phyloP scores from a whole-genome alignment of 441 rosid species.

The Pelargonium fulgidum region DNA sequence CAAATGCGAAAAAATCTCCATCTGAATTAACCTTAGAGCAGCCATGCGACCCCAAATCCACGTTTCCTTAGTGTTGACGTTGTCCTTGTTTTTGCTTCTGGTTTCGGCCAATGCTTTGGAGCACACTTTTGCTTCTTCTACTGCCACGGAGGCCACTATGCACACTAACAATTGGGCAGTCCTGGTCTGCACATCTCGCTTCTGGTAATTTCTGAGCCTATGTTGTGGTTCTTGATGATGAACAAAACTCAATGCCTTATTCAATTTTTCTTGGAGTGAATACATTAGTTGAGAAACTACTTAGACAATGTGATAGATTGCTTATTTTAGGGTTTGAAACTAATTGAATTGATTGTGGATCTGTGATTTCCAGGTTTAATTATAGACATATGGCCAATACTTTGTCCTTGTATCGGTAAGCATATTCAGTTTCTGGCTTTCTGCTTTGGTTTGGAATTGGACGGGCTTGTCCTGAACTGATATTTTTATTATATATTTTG shows the following conservation, averaged over 20 bases:
- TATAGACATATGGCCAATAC: constrained; percentile 98
- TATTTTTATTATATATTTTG: not conserved
- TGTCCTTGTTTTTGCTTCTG: constrained; percentile 26
- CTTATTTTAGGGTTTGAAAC: not conserved
- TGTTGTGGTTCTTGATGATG: not conserved
- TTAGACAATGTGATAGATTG: not conserved
- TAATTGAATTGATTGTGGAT: not conserved
- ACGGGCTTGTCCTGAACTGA: not conserved
- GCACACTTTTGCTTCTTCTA: constrained; percentile 16
- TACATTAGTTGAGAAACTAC: not conserved
- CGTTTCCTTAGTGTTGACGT: constrained; percentile 19
- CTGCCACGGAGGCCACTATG: constrained; percentile 44
- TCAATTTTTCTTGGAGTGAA: not conserved
- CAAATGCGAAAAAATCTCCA: not conserved
- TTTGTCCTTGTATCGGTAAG: constrained; percentile 79
- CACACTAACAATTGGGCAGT: constrained; percentile 99
- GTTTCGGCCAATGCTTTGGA: constrained; percentile 4
- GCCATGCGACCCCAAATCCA: constrained; percentile 19
- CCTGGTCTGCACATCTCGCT: constrained; percentile 94
- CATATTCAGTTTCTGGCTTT: not conserved
- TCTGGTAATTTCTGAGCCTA: constrained; percentile 46
- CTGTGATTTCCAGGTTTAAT: constrained; percentile 64
- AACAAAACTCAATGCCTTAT: not conserved
- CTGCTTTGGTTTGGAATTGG: constrained; percentile 2
- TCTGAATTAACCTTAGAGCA: not conserved